Conservation (phyloP, 1,139 yeast species). For the Hansenula lynferdii region DNA sequence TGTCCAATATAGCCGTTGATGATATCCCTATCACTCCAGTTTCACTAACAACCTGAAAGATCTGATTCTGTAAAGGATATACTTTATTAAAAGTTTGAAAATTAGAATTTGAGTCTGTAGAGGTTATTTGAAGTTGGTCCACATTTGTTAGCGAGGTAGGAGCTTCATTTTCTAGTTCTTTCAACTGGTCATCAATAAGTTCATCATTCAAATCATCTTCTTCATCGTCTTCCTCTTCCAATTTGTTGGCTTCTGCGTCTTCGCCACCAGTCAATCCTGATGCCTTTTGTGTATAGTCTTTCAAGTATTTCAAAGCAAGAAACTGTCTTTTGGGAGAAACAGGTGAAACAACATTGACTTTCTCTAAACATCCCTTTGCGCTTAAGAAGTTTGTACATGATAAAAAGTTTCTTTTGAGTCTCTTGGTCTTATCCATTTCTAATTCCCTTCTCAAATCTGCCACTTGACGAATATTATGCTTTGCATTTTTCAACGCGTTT, state of each 20-base stretch:
- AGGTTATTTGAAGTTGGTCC: conserved; percentile 24
- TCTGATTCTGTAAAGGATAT: conserved; percentile 61
- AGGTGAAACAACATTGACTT: conserved; percentile 52
- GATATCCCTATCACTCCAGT: conserved; percentile 47
- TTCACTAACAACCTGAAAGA: conserved; percentile 42
- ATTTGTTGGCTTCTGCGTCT: no score
- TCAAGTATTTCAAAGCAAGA: conserved; percentile 56
- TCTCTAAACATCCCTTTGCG: conserved; percentile 48
- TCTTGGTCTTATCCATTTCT: conserved; percentile 41
- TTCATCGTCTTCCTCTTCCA: conserved; percentile 18
- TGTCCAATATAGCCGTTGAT: conserved; percentile 45
- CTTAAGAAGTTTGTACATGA: conserved; percentile 48
- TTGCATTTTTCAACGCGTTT: conserved; percentile 55
- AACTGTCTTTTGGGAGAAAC: conserved; percentile 39
- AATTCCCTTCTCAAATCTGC: conserved; percentile 62
- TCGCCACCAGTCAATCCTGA: no score
- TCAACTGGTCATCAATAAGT: conserved; percentile 21
- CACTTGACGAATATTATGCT: conserved; percentile 62
- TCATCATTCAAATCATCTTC: conserved; percentile 19
- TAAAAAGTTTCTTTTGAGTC: conserved; percentile 45
- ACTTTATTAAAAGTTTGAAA: conserved; percentile 42
- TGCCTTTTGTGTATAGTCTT: conserved; percentile 39
- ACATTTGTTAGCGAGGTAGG: conserved; percentile 24
- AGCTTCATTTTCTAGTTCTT: conserved; percentile 18
- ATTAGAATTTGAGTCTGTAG: conserved; percentile 17